Conservation (phyloP, 1,284 basidiomycete species). For the Apiotrichum veenhuisii region DNA sequence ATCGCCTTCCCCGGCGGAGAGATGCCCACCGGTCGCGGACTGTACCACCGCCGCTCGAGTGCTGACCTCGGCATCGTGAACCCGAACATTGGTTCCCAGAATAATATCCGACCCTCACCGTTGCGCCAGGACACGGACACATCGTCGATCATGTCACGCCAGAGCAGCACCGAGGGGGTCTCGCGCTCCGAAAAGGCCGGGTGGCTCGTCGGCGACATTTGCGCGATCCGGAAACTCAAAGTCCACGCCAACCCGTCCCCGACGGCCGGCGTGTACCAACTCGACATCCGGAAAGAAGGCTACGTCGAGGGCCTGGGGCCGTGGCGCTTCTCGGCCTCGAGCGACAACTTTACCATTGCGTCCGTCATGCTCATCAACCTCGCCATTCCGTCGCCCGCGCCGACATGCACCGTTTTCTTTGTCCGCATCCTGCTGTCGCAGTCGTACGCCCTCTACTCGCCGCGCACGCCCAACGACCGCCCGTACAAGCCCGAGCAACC, state of each 20-base stretch:
- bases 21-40: constrained; percentile 1
- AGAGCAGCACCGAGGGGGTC: constrained; percentile 8
- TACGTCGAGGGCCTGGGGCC: constrained; percentile 42
- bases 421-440: constrained; percentile 42
- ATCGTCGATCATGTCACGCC: constrained; percentile 7
- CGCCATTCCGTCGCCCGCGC: constrained; percentile 33
- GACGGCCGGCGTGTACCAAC: constrained; percentile 27
- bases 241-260: constrained; percentile 43
- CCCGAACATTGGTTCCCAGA: background rate
- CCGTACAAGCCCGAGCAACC: constrained; percentile 32
- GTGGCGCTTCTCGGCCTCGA: constrained; percentile 39
- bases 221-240: constrained; percentile 30
- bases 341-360: constrained; percentile 45
- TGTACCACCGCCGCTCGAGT: constrained; percentile 20
- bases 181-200: constrained; percentile 25
- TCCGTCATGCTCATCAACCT: constrained; percentile 37
- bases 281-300: constrained; percentile 43
- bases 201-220: constrained; percentile 45
- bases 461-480: constrained; percentile 38
- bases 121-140: constrained; percentile 14
- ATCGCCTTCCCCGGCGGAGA: constrained; percentile 14
- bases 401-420: constrained; percentile 43
- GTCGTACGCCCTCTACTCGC: constrained; percentile 37
- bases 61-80: background rate
- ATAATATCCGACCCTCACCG: constrained; percentile 1